Base-by-base conservation (phyloP, 2,329 filamentous ascomycete genomes). In the Paecilomyces sp. region DNA sequence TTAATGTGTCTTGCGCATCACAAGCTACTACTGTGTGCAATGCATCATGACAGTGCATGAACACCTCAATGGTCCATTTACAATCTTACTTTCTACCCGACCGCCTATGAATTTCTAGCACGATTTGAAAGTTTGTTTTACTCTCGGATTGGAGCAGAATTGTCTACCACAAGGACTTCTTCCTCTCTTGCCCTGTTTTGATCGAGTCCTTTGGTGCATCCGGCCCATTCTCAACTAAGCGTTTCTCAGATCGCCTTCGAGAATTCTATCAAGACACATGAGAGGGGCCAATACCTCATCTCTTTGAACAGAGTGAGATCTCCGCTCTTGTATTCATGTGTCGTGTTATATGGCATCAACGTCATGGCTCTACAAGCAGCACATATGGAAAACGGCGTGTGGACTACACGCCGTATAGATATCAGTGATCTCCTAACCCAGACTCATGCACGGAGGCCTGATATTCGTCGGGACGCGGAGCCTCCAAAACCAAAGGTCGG, bases 401-500 rank as follows among this genome's bases (percentile, higher is more conserved):
- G 47, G 56, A 57, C 41, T 13, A 53, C 56, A 13, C 56, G 47
- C 28, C 36, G 41, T 24, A 25, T 57, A 18, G 56, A 34, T 13
- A 33, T 57, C 47, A 57, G 36, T 34, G 56, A 53, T 18, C 22
- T 57, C 7, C 56, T 57, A 15, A 41, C 22, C 8, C 47, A 25
- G 3, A 34, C 53, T 24, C 56, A 41, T 4, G 47, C 36, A 22
- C 28, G 25, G 41, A n/a, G 56, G 36, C n/a, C 24, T 34, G 57
- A 41, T 15, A 31, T 65, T 36, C 58, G 68, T 5, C 66, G 70
- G 33, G 70, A 67, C 22, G 72, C 67, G 33, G 70, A 63, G 28
- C 56, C 68, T 25, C 60, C 64, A 56, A 74, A 68, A 59, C 85
- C 88, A 5, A 76, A 74, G 22, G 83, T 87, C 61, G 94, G 91